Percentiles rank a stretch among this genome's conserved stretches.
Evolutionary conservation across 805 yeast species (phyloP).

Genomic region (Kurtzmaniella cleridarum): DNA sequence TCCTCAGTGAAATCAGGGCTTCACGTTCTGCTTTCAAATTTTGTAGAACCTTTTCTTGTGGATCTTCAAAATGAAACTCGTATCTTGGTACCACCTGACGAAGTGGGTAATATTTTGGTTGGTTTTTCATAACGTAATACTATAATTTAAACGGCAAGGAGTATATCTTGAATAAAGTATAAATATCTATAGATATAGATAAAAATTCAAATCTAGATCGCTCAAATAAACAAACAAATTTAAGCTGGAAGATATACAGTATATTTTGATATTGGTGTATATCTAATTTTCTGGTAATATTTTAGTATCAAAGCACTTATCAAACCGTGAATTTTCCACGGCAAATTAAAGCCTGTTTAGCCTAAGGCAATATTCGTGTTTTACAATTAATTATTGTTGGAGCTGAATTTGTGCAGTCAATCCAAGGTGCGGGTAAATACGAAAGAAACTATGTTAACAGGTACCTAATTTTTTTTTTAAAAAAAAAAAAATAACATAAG

Average conservation of each 20-base stretch:
- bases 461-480: no score
- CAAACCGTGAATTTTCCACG: no score
- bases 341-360: no score
- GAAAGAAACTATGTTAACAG: no score
- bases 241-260: not conserved
- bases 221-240: not conserved
- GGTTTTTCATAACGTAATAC: not conserved
- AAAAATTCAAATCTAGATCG: not conserved
- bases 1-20: conserved; percentile 12
- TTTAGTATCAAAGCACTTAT: no score
- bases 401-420: no score
- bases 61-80: conserved; percentile 1
- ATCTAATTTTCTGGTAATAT: no score
- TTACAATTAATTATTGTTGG: no score
- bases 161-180: not conserved
- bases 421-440: no score
- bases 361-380: no score
- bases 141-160: not conserved
- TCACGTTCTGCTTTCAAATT: conserved; percentile 20
- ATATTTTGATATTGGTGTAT: no score
- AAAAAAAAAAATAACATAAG: no score
- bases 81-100: not conserved
- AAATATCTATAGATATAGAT: not conserved
- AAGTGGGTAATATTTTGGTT: conserved; percentile 1
- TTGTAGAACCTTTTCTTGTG: not conserved